Percentiles rank a stretch among this genome's conserved stretches.
phyloP scores from a whole-genome alignment of 2,329 filamentous ascomycete species.

The Ustilaginoidea virens region DNA sequence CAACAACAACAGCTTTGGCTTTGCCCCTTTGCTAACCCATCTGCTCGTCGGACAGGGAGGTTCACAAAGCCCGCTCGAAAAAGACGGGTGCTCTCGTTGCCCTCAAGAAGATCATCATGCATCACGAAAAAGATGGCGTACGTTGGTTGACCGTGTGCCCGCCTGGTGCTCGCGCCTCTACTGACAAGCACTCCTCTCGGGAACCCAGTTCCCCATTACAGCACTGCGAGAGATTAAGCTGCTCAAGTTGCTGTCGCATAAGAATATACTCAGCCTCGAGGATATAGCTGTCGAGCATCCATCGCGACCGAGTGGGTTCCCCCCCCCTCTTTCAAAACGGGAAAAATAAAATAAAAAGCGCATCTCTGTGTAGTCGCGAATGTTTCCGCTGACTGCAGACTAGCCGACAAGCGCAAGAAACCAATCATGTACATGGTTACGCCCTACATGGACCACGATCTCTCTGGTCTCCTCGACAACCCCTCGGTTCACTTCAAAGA shows the following conservation, averaged over 20 bases:
- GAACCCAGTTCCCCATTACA: constrained; percentile 87
- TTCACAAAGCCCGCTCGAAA: constrained; percentile 73
- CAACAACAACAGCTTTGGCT: too few relatives aligned
- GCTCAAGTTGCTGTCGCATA: constrained; percentile 84
- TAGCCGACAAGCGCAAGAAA: constrained; percentile 63
- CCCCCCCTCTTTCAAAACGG: background rate
- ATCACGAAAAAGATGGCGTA: constrained; percentile 95
- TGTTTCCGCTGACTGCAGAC: constrained; percentile 1
- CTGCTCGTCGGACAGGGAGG: constrained; percentile 51
- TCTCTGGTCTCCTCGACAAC: constrained; percentile 94
- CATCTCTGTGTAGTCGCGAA: too few relatives aligned
- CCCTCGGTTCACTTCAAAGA: constrained; percentile 76
- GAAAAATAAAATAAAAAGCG: background rate
- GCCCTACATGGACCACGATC: constrained; percentile 97
- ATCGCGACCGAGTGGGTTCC: constrained; percentile 38
- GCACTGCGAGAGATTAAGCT: constrained; percentile 95
- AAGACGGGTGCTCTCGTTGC: constrained; percentile 65
- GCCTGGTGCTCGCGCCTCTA: too few relatives aligned
- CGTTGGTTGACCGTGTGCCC: too few relatives aligned
- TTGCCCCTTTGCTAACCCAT: too few relatives aligned
- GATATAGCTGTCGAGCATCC: constrained; percentile 90
- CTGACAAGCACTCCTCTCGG: constrained; percentile 3
- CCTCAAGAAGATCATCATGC: constrained; percentile 97
- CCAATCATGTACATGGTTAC: constrained; percentile 97
- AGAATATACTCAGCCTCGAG: constrained; percentile 72